Base-by-base conservation (phyloP, 2,329 filamentous ascomycete species). In the Fusarium palustre region DNA sequence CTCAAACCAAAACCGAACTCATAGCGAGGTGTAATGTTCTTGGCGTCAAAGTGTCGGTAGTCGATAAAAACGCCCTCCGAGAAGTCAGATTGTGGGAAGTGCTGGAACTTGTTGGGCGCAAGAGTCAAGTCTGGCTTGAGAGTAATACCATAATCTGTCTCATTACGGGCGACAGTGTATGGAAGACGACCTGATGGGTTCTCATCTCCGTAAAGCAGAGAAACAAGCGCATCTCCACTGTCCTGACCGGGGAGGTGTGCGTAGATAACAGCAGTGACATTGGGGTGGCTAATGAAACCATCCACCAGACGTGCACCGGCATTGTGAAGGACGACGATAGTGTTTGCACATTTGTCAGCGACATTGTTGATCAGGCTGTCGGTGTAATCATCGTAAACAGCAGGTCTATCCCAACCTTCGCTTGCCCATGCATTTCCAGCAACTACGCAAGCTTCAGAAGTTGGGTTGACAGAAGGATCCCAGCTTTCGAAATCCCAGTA, bases 381-480 rank as follows among this genome's bases (percentile, higher is more conserved):
- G 59, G 86, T 89, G 46, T 87, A 87, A 68, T 90, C 91, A 74
- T 97, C 92, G 49, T 87, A 86, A 25, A 94, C 84, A 11, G 86
- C 86, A 0, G 86, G 81, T 47, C 89, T 84, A 66, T 93, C 86
- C 78, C 87, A 93, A 1, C 91, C 92, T 78, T 97, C 94, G 0
- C 92, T 92, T 0, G 91, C 88, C 76, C 94, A 92, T 25, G 85
- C 87, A 74, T 92, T 97, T 58, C 89, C 91, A 77, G 97, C 97
- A 1, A 96, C 93, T 24, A 97, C 75, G 91, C 97, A 52, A 54
- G 92, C 88, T 4, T 90, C 85, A 1, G 61, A 49, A 0, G 20
- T 54, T 1, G 60, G 25, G 0, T 49, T 48, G 0, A 58, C 60
- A 5, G 1, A 3, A 1, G 62, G 62, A 8, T 65, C 7, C 46